These are phyloP conservation scores for Cryptococcus sp. DNA, from an alignment of 1,284 basidiomycete species.

Conservation along the genomic window DNA sequence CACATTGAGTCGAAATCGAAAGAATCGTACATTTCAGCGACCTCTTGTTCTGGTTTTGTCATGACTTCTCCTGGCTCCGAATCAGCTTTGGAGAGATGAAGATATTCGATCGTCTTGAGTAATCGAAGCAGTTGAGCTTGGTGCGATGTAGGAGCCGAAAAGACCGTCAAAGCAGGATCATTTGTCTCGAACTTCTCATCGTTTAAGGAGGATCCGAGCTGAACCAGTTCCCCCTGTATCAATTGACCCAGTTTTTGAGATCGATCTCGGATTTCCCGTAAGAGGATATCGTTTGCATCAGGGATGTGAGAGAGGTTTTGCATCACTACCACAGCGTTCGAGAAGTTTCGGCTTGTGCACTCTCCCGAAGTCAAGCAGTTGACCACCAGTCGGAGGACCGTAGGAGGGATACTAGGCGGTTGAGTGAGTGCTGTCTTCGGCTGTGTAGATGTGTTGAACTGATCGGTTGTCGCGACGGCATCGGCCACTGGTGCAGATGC, in stretches of 20 bases:
- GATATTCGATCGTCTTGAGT: constrained; percentile 92
- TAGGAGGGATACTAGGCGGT: constrained; percentile 74
- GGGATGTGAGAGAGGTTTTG: constrained; percentile 83
- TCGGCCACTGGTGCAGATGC: neutral
- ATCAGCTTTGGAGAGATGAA: constrained; percentile 63
- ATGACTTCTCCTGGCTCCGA: constrained; percentile 26
- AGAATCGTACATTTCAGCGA: constrained; percentile 76
- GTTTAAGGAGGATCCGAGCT: constrained; percentile 63
- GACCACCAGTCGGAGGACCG: constrained; percentile 78
- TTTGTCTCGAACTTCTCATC: constrained; percentile 56
- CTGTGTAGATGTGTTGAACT: neutral
- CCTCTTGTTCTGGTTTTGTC: constrained; percentile 60
- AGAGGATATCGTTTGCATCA: constrained; percentile 78
- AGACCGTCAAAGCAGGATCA: constrained; percentile 60
- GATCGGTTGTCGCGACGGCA: neutral
- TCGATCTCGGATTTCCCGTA: constrained; percentile 74
- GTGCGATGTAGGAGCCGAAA: constrained; percentile 83
- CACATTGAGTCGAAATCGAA: constrained; percentile 83
- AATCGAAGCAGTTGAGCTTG: constrained; percentile 90
- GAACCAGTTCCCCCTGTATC: constrained; percentile 69
- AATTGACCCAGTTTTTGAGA: constrained; percentile 78
- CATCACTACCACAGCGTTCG: constrained; percentile 80
- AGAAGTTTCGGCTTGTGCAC: constrained; percentile 90
- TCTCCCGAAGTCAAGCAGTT: constrained; percentile 91
- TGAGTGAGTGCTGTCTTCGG: constrained; percentile 8